These are phyloP conservation scores for Aspergillus flavus DNA, from an alignment of 2,329 filamentous ascomycete species.

Conservation along the genomic window DNA sequence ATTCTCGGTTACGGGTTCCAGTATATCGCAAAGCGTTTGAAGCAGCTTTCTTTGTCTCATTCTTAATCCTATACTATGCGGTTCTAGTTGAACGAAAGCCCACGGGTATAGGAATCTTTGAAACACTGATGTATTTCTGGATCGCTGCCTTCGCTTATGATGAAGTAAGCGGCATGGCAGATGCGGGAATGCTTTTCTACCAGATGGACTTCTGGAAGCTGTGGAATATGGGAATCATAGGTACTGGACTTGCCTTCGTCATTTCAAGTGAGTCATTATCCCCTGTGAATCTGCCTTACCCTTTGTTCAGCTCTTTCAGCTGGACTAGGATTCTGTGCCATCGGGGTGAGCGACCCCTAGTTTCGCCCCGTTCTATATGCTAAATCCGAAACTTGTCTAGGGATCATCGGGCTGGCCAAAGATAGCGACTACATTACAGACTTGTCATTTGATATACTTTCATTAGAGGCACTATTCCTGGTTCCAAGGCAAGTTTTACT, in stretches of 20 bases:
- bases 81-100: constrained; percentile 76
- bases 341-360: not conserved
- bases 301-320: constrained; percentile 6
- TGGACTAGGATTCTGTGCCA: constrained; percentile 5
- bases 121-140: constrained; percentile 80
- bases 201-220: constrained; percentile 80
- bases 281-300: constrained; percentile 26
- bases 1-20: constrained; percentile 75
- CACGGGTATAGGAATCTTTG: constrained; percentile 65
- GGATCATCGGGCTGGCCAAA: constrained; percentile 67
- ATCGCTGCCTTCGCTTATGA: constrained; percentile 87
- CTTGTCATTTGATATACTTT: constrained; percentile 83
- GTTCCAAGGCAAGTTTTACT: constrained; percentile 62
- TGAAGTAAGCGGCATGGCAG: constrained; percentile 79
- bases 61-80: constrained; percentile 81
- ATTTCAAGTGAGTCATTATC: constrained; percentile 62
- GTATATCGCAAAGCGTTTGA: constrained; percentile 85
- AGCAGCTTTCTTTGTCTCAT: constrained; percentile 75
- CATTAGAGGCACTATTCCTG: constrained; percentile 85
- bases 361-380: not conserved
- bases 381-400: constrained; percentile 41
- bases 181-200: constrained; percentile 86
- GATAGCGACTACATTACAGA: constrained; percentile 68
- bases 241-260: constrained; percentile 71
- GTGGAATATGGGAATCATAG: constrained; percentile 73